Conservation (phyloP, 176 grass and related monocot genomes). For the Avena insularis region DNA sequence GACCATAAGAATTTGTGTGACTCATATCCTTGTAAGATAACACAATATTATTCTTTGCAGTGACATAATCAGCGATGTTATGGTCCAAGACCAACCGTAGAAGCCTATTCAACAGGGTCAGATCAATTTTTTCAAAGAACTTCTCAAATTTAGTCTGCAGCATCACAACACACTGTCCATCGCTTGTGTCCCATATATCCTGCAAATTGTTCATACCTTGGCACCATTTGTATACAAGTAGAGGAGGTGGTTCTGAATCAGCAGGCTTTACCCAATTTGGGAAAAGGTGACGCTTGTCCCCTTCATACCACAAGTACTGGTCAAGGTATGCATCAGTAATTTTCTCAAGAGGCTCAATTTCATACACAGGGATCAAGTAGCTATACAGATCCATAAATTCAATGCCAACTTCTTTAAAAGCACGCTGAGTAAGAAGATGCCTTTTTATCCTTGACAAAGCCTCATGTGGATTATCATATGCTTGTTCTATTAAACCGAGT, state of each 20-base stretch:
- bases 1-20: constrained; percentile 96
- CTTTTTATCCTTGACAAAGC: constrained; percentile 96
- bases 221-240: constrained; percentile 99
- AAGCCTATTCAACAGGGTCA: constrained; percentile 63
- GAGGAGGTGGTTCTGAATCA: constrained; percentile 96
- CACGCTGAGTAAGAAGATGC: constrained; percentile 97
- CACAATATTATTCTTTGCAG: constrained; percentile 91
- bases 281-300: constrained; percentile 92
- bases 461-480: constrained; percentile 99
- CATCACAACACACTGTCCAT: constrained; percentile 99
- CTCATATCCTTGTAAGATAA: constrained; percentile 76
- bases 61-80: constrained; percentile 92
- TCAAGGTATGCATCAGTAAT: constrained; percentile 99
- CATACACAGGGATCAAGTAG: constrained; percentile 98
- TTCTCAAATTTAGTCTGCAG: constrained; percentile 98
- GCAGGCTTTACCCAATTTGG: constrained; percentile 97
- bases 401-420: constrained; percentile 98
- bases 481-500: constrained; percentile 93
- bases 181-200: constrained; percentile 92
- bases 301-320: constrained; percentile 97
- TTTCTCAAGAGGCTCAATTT: constrained; percentile 98
- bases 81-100: constrained; percentile 92
- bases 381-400: constrained; percentile 99
- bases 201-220: constrained; percentile 97
- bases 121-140: constrained; percentile 54